Evolutionary conservation across 2,329 filamentous ascomycete genomes (phyloP), one percentile per base, ranked within the genome.

Genomic region (Aspergillus pseudotamarii): DNA sequence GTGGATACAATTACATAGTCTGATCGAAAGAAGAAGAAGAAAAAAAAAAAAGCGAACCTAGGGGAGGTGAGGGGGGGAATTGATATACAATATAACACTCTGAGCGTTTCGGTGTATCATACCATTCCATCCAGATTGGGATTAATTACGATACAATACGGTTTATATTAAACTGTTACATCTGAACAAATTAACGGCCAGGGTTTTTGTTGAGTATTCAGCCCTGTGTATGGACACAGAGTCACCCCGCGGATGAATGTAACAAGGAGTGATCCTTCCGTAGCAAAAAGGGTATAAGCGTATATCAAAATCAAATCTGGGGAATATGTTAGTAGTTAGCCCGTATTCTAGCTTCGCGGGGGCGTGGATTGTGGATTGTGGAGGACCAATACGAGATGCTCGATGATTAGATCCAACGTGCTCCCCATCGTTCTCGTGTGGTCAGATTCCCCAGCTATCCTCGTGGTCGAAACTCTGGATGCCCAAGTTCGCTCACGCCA

Each of bases 1-100:
- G 32, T 54, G 51, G 32, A 26, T 23, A 54, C 32, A 54, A 1
- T 48, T 26, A 48, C 45, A 48, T 54, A 23, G 32, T 54, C 30
- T 36, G 51, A 36, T 23, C 30, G n/a, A 36, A 46, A 26, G 4
- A 4, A 2, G 4, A 26, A 46, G 23, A 34, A 34, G 8, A 26
- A 26, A 26, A 26, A 26, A 26, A 10, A 46, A 28, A 36, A 36
- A 30, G 51, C 9, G 48, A 30, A 23, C 32, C 14, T 32, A 54
- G 11, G 51, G 51, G 30, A 21, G 19, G 51, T 1, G 14, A 10
- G 46, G 16, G 28, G 28, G 26, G 34, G 10, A 32, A n/a, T 54
- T 34, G 51, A 54, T 54, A 54, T 54, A 54, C 51, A 34, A 36
- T 36, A 54, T 54, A 23, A 36, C 38, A 36, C 51, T 36, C n/a